Base-by-base conservation (phyloP, 495 filamentous ascomycete species). In the Aspergillus bertholletiae region DNA sequence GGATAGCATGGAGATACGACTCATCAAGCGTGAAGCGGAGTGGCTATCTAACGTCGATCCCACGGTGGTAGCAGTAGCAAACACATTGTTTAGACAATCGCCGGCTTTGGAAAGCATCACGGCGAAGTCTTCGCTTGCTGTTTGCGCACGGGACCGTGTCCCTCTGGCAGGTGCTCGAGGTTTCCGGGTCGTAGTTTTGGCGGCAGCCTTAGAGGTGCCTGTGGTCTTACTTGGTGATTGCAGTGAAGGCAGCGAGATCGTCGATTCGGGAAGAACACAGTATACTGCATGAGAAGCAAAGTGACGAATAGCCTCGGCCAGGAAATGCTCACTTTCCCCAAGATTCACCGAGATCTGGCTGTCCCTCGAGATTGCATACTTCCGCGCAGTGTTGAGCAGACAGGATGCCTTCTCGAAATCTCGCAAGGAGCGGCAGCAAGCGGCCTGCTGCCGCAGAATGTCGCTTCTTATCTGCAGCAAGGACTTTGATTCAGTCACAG, bases 251-350 rank as follows among this genome's bases (percentile, higher is more conserved):
- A 91, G 81, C 0, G 88, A 91, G 28, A 94, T 87, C 5, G 90
- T 96, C 6, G 94, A 97, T 55, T 98, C 94, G 7, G 90, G 88
- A 22, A 98, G 77, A 17, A 92, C 84, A 35, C 88, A 94, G 66
- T 92, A 96, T 1, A 92, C 86, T 9, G 92, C 86, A 72, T 97
- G 90, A 3, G 80, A 75, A 13, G 82, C 77, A 71, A 98, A 85
- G 46, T 84, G 77, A 18, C 84, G 82, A 57, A 86, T 66, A 78
- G 80, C 62, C 76, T 85, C 69, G 62, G 79, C 63, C 58, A 75
- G 45, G 79, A 79, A 58, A 81, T 78, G 72, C 50, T 76, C 72
- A 39, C 69, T 74, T 51, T 73, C 72, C 15, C 68, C 73, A 47
- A 78, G 74, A 17, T 74, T 67, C 12, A 75, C 24, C 1, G 72